Percentiles rank a stretch among this genome's conserved stretches.
Conservation (phyloP, 441 rosid genomes). For the Populus hybrid region DNA sequence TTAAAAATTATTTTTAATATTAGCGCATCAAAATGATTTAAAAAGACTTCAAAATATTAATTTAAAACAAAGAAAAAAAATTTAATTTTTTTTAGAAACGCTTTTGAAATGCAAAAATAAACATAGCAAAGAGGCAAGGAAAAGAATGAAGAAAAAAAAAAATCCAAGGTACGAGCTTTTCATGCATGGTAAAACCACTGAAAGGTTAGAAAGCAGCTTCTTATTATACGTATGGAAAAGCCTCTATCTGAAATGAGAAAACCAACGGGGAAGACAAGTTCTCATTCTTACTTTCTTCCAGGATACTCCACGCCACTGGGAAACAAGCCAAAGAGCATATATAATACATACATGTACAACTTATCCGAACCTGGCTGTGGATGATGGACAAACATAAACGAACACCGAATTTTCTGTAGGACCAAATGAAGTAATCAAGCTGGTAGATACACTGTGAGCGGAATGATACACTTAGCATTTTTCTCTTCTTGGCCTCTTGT, state of each 20-base stretch:
- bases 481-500: slow-evolving; percentile 50
- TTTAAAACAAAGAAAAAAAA: too few relatives aligned
- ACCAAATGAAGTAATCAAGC: slow-evolving; percentile 15
- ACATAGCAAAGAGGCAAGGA: too few relatives aligned
- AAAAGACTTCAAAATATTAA: too few relatives aligned
- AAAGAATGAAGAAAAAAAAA: too few relatives aligned
- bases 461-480: slow-evolving; percentile 29
- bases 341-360: slow-evolving; percentile 18
- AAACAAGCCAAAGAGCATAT: slow-evolving; percentile 2
- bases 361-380: slow-evolving; percentile 2
- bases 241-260: not conserved
- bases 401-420: slow-evolving; percentile 13
- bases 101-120: too few relatives aligned
- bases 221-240: slow-evolving; percentile 15
- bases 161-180: too few relatives aligned
- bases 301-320: not conserved
- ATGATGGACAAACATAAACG: slow-evolving; percentile 15
- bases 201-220: slow-evolving; percentile 1
- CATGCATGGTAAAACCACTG: too few relatives aligned
- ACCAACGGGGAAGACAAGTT: not conserved
- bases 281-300: not conserved
- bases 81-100: too few relatives aligned
- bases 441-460: slow-evolving; percentile 3
- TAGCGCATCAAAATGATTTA: fast-evolving
- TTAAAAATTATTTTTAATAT: too few relatives aligned